A percentile compares a stretch with the other conserved stretches of the same genome.
Conservation (phyloP, 2,329 filamentous ascomycete species). For the Trichoderma brevicompactum region DNA sequence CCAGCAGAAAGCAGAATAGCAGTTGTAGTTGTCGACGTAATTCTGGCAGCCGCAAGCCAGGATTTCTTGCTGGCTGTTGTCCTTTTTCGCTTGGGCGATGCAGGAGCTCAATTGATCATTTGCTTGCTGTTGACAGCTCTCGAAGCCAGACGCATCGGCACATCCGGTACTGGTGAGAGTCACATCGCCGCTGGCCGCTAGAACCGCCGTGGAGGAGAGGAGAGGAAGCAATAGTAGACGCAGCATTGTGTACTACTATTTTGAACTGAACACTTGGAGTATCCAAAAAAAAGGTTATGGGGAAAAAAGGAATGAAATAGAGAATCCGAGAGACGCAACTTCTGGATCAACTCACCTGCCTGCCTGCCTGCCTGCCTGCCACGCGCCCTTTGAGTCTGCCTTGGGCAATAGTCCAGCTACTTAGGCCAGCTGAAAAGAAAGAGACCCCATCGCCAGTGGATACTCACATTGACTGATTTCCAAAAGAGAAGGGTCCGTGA, state of each 20-base stretch:
- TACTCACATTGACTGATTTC: slow-evolving; percentile 6
- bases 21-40: slow-evolving; percentile 40
- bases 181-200: not conserved
- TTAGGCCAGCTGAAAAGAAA: slow-evolving; percentile 15
- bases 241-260: not conserved
- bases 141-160: slow-evolving; percentile 33
- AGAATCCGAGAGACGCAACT: not conserved
- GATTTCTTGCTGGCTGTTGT: slow-evolving; percentile 31
- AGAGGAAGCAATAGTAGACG: slow-evolving; percentile 8
- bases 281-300: too few relatives aligned
- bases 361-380: not conserved
- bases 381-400: slow-evolving; percentile 12
- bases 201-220: not conserved
- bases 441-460: slow-evolving; percentile 5
- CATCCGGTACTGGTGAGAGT: slow-evolving; percentile 31
- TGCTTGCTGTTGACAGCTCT: slow-evolving; percentile 31
- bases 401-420: slow-evolving; percentile 4
- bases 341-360: not conserved
- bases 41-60: slow-evolving; percentile 35
- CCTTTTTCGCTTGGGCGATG: slow-evolving; percentile 30
- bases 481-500: not conserved
- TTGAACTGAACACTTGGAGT: not conserved
- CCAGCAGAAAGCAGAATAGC: slow-evolving; percentile 46
- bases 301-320: not conserved
- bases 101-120: slow-evolving; percentile 28